These are phyloP conservation scores for Aegilops bicornis DNA, from an alignment of 176 grass and related monocot species.

Conservation along the genomic window DNA sequence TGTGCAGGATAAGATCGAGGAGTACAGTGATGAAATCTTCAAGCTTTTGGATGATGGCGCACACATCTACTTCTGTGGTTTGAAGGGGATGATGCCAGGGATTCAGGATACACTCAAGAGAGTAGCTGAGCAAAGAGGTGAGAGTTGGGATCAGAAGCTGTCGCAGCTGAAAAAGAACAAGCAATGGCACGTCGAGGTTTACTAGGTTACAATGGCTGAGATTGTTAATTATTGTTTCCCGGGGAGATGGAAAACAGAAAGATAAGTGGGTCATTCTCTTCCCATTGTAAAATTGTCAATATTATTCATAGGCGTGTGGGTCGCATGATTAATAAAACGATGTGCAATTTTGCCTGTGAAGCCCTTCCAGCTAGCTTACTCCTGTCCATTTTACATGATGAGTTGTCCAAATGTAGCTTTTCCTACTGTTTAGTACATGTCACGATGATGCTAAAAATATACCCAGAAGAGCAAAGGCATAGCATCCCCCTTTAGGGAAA, in stretches of 20 bases:
- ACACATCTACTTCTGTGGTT: constrained; percentile 88
- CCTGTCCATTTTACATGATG: neutral
- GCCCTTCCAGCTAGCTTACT: neutral
- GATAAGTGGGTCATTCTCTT: neutral
- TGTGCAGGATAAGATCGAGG: constrained; percentile 94
- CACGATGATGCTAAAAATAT: neutral
- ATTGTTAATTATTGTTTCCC: constrained; percentile 19
- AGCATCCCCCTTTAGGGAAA: neutral
- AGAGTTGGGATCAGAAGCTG: constrained; percentile 87
- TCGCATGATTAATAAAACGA: constrained; percentile 29
- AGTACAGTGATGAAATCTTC: constrained; percentile 89
- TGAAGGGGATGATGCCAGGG: constrained; percentile 98
- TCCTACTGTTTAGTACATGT: neutral
- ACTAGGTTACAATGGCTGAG: constrained; percentile 23
- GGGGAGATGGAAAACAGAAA: neutral
- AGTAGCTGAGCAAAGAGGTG: constrained; percentile 82
- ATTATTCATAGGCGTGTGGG: constrained; percentile 27
- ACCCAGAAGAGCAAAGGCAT: neutral
- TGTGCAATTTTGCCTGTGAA: neutral
- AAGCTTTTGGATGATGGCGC: constrained; percentile 76
- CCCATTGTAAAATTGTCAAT: neutral
- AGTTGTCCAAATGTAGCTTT: neutral
- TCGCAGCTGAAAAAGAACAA: constrained; percentile 92
- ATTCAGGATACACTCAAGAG: constrained; percentile 89
- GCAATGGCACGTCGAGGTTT: constrained; percentile 95